Evolutionary conservation across 148 eudicot genomes (phyloP).

Genomic region (Chenopodium formosanum): DNA sequence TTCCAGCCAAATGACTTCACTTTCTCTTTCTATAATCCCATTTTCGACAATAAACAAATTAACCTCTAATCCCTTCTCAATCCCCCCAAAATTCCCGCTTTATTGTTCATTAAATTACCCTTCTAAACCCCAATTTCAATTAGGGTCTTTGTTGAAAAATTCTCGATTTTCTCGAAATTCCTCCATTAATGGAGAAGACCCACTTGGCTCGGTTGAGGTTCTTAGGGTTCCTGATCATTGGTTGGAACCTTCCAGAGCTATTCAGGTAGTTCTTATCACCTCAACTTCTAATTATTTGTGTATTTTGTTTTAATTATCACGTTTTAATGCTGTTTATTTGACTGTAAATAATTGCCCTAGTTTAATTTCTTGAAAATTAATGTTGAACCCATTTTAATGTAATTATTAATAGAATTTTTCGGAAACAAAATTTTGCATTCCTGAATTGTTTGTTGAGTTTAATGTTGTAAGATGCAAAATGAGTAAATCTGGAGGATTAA

Average conservation of each 20-base stretch:
- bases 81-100: not conserved
- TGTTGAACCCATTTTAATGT: not conserved
- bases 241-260: conserved; percentile 57
- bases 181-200: conserved; percentile 17
- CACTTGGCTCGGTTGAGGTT: conserved; percentile 42
- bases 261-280: conserved; percentile 37
- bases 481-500: too few species aligned
- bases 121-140: conserved; percentile 21
- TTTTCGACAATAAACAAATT: not conserved
- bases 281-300: too few species aligned
- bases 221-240: conserved; percentile 69
- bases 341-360: too few species aligned
- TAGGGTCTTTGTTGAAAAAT: conserved; percentile 1
- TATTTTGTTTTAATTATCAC: too few species aligned
- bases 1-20: conserved; percentile 7
- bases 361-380: not conserved
- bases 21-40: conserved; percentile 5
- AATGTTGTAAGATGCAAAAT: too few species aligned
- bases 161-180: conserved; percentile 13
- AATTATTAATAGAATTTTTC: not conserved
- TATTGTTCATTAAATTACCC: not conserved
- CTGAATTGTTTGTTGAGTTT: not conserved
- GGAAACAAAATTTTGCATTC: not conserved
- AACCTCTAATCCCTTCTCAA: conserved; percentile 5
- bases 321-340: too few species aligned